Evolutionary conservation across 73 alveolate genomes (phyloP), one percentile per base, ranked within the genome.

Genomic region (Stentor coeruleus): DNA sequence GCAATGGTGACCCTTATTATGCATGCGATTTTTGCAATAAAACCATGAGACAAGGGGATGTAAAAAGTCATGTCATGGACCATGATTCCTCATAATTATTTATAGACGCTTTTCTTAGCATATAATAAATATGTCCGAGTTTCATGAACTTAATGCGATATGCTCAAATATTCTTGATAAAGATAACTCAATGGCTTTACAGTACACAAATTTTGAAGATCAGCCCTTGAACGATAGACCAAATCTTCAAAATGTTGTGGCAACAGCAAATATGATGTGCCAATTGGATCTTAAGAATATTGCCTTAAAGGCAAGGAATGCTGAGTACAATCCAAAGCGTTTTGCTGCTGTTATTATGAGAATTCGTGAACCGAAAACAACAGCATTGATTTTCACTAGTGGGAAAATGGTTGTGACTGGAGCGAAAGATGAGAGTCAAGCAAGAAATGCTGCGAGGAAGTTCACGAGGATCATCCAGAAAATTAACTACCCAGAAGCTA

Each of bases 401-500:
- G 99, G 99, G 31, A 96, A 95, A 88, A 96, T 97, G 99, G 99
- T 97, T 59, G 92, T 98, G 85, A 96, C 99, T 3, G 99, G 99
- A 20, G 99, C 99, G 35, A 96, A 96, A 83, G 84, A 96, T 39
- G 99, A 97, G 89, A 98, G 92, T 37, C 93, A 91, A 35, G 83
- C 98, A 38, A 87, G 85, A 57, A 74, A 58, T 41, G 99, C 99
- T 35, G 97, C 99, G 37, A 89, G 98, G 89, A 93, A 92, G 82
- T 96, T 91, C 87, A 98, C 99, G 4, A 95, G 97, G 82, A 95
- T 91, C 35, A 88, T 97, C 73, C 86, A 88, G 80, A 92, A 90
- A 74, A 86, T 96, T 58, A 99, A 98, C 38, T 94, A 85, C 84
- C 89, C 86, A 6, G 66, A 49, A 49, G 99, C 96, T 28, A 87